Conservation (phyloP, 2,329 filamentous ascomycete genomes). For the Venturia effusa region DNA sequence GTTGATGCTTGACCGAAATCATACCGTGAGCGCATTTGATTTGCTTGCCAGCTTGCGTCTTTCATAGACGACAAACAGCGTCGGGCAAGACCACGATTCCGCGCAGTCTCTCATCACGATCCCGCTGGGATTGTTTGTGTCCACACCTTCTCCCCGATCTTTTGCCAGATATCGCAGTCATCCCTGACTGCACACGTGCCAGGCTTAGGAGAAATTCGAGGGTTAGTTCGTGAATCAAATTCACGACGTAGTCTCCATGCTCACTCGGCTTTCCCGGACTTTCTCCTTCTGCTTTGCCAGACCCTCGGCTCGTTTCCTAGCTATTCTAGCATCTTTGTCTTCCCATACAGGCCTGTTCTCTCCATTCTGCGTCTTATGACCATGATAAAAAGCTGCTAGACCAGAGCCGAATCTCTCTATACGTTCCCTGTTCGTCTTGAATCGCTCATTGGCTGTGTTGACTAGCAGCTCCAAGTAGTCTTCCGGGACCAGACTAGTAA, state of each 20-base stretch:
- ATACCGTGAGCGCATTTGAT: background rate
- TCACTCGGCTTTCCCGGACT: background rate
- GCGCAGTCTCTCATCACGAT: no score
- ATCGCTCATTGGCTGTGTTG: conserved; percentile 62
- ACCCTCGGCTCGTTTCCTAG: conserved; percentile 12
- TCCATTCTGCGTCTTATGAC: conserved; percentile 17
- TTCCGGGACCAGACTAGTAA: conserved; percentile 46
- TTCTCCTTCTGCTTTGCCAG: conserved; percentile 4
- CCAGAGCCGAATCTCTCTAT: conserved; percentile 53
- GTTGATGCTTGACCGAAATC: no score
- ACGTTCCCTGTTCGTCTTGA: conserved; percentile 56
- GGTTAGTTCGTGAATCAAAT: background rate
- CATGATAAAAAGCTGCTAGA: conserved; percentile 30
- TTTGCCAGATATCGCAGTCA: background rate
- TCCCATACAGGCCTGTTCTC: conserved; percentile 16
- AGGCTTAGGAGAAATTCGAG: background rate
- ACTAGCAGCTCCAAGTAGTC: conserved; percentile 59
- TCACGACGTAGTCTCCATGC: background rate
- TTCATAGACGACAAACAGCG: background rate
- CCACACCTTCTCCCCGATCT: background rate
- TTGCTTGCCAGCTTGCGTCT: background rate
- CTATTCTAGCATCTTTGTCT: conserved; percentile 15
- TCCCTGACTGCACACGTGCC: background rate
- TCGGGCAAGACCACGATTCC: no score
- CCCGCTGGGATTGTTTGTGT: background rate